Base-by-base conservation (phyloP, 352 stramenopile genomes). In the Pythium pectinolyticum region DNA sequence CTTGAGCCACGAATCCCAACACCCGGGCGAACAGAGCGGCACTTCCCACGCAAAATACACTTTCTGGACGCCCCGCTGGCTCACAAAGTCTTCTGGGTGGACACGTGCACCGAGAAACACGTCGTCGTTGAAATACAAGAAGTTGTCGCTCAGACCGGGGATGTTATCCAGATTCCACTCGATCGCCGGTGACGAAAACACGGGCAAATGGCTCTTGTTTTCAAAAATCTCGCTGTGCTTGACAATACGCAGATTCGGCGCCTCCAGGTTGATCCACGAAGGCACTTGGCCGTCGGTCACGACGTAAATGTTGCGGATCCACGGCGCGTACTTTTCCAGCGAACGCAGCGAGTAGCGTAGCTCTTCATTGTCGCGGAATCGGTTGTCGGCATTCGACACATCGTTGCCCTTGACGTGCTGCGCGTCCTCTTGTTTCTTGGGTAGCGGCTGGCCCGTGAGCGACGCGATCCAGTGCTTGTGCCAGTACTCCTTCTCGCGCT, bases 91-190 rank as follows among this genome's bases (percentile, higher is more conserved):
- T 46, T 97, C 89, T 0, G 95, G 95, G 47, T 80, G 75, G 14
- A 97, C 84, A 12, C 75, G 73, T 17, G 88, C 79, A 37, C 94
- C 95, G 1, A 98, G 75, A 63, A 98, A 96, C 11, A 98, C 94
- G 71, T 98, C 94, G 69, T 98, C 95, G 67, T 98, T 98, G 63
- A 98, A 98, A 72, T 98, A 98, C 5, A 98, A 58, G 66, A 98
- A 98, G 56, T 88, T 85, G 22, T 95, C 74, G 55, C 86, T 96
- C 8, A 98, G 73, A 2, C 89, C 91, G 0, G 88, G 91, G 58
- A 98, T 97, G 58, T 90, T 91, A 71, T 98, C 95, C 11, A 98
- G 62, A 57, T 94, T 95, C 75, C 90, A 90, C 73, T 98, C 94
- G 61, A 98, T 98, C 19, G 95, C 85, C 2, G 94, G 90, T 9